phyloP scores from a whole-genome alignment of 169 alveolate species.

The Cryptosporidium ubiquitum region DNA sequence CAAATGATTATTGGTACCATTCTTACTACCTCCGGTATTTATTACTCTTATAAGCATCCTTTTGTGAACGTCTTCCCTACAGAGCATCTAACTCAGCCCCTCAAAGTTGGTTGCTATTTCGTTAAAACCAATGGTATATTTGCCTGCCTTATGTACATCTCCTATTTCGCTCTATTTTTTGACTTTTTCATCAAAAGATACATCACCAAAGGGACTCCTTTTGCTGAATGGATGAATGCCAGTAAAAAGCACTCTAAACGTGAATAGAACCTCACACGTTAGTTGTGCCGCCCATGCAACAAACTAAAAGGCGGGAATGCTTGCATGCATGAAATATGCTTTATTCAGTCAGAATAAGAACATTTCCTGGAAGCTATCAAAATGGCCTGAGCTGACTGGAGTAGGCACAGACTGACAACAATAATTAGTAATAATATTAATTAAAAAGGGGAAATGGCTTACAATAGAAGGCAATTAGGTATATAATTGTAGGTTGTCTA shows the following conservation, averaged over 20 bases:
- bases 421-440: too few species aligned
- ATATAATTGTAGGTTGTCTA: background rate
- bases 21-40: conserved; percentile 35
- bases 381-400: background rate
- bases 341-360: background rate
- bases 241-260: background rate
- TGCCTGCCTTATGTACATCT: conserved; percentile 78
- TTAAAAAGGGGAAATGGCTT: too few species aligned
- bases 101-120: conserved; percentile 76
- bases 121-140: conserved; percentile 64
- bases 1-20: conserved; percentile 84
- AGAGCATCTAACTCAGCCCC: conserved; percentile 61
- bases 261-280: background rate
- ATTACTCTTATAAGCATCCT: conserved; percentile 69
- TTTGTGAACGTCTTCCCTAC: conserved; percentile 41
- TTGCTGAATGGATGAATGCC: conserved; percentile 41
- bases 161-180: conserved; percentile 74
- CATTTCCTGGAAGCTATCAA: background rate
- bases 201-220: conserved; percentile 20
- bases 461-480: background rate
- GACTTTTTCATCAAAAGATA: conserved; percentile 76
- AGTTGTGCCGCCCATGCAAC: background rate
- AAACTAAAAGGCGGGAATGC: background rate
- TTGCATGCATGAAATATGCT: background rate
- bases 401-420: background rate